Percentiles rank a stretch among this genome's conserved stretches.
Conservation (phyloP, 2,329 filamentous ascomycete genomes). For the Chaetomium sp. region DNA sequence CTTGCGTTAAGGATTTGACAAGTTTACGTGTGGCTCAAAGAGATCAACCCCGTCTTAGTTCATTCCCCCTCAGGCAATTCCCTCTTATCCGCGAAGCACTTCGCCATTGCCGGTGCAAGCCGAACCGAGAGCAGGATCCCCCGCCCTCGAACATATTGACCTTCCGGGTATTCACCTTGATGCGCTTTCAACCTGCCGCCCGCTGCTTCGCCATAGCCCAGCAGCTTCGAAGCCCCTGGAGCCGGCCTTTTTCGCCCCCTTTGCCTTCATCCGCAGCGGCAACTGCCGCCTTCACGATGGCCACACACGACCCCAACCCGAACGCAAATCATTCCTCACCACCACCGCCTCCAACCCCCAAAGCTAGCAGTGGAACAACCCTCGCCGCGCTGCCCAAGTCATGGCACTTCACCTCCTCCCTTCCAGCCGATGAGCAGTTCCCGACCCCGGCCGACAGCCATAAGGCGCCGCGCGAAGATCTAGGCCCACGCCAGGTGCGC, state of each 20-base stretch:
- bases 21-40: too few species aligned
- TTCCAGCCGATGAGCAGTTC: conserved; percentile 72
- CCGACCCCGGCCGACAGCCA: conserved; percentile 79
- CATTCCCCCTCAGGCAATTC: too few species aligned
- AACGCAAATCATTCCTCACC: conserved; percentile 2
- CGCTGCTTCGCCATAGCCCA: conserved; percentile 24
- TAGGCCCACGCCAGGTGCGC: conserved; percentile 77
- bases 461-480: conserved; percentile 66
- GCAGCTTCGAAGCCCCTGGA: conserved; percentile 15
- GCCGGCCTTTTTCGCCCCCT: conserved; percentile 1
- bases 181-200: conserved; percentile 22
- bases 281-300: too few species aligned
- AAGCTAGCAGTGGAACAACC: conserved; percentile 28
- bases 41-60: too few species aligned
- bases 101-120: neutral
- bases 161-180: conserved; percentile 2
- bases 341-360: conserved; percentile 15
- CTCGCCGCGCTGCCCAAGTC: conserved; percentile 56
- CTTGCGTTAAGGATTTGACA: too few species aligned
- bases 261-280: neutral
- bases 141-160: neutral
- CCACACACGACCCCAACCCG: too few species aligned
- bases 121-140: conserved; percentile 3
- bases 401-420: conserved; percentile 56
- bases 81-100: too few species aligned